Percentiles rank a stretch among this genome's conserved stretches.
Conservation (phyloP, 768 basidiomycete species). For the Lentinula lateritia region DNA sequence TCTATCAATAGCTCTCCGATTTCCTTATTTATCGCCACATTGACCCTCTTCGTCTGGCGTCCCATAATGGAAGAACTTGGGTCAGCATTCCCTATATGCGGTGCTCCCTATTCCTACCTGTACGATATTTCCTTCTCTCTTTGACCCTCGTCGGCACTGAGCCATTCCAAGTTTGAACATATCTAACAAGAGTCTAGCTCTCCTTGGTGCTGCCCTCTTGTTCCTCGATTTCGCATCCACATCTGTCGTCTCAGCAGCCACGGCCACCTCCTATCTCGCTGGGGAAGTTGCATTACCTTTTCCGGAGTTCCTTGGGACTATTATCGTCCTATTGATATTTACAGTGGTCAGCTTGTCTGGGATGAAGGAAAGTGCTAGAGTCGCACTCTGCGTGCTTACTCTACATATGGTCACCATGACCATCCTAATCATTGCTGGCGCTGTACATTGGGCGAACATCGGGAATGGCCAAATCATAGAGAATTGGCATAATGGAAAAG, state of each 20-base stretch:
- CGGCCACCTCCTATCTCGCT: slow-evolving; percentile 60
- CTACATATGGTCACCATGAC: slow-evolving; percentile 63
- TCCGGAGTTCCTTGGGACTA: slow-evolving; percentile 43
- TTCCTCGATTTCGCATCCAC: slow-evolving; percentile 71
- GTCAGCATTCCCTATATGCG: slow-evolving; percentile 61
- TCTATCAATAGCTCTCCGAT: slow-evolving; percentile 57
- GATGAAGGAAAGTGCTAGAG: slow-evolving; percentile 54
- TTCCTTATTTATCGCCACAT: slow-evolving; percentile 56
- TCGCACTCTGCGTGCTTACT: slow-evolving; percentile 51
- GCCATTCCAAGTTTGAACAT: slow-evolving; percentile 46
- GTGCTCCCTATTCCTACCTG: slow-evolving; percentile 70
- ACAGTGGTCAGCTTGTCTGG: slow-evolving; percentile 51
- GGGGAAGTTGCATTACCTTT: slow-evolving; percentile 61
- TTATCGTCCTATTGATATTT: slow-evolving; percentile 51
- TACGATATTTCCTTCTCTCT: slow-evolving; percentile 21
- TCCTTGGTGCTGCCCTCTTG: slow-evolving; percentile 60
- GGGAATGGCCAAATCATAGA: slow-evolving; percentile 43
- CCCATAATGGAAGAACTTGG: slow-evolving; percentile 73
- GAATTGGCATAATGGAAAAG: slow-evolving; percentile 47
- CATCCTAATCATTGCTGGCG: slow-evolving; percentile 43
- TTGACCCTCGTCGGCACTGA: background rate
- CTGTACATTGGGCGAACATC: slow-evolving; percentile 42
- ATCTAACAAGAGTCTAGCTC: slow-evolving; percentile 55
- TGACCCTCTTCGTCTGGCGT: slow-evolving; percentile 64
- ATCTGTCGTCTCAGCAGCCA: slow-evolving; percentile 67